These are phyloP conservation scores for Cryphonectria carpinicola DNA, from an alignment of 2,329 filamentous ascomycete genomes.

Conservation along the genomic window DNA sequence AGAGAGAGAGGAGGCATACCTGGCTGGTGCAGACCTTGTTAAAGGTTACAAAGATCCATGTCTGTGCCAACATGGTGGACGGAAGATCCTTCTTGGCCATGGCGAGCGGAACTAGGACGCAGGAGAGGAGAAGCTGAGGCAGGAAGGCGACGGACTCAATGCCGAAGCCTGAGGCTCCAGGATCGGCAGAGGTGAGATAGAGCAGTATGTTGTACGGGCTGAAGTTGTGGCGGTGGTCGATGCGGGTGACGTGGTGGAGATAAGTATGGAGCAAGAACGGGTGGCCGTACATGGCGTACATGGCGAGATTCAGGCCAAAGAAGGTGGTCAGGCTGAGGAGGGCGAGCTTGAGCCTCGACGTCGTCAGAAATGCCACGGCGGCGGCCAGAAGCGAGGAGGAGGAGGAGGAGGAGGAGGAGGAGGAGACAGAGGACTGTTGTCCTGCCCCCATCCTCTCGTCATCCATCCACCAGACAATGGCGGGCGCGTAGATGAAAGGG, in stretches of 20 bases:
- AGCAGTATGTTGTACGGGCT: conserved; percentile 93
- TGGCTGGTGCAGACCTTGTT: conserved; percentile 99
- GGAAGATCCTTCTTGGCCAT: conserved; percentile 82
- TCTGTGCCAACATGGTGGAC: conserved; percentile 88
- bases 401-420: not conserved
- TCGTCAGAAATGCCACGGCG: conserved; percentile 52
- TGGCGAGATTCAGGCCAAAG: conserved; percentile 70
- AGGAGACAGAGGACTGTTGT: not conserved
- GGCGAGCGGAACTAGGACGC: conserved; percentile 69
- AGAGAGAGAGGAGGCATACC: conserved; percentile 53
- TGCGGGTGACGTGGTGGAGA: conserved; percentile 87
- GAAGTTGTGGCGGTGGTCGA: conserved; percentile 98
- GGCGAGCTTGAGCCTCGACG: conserved; percentile 60
- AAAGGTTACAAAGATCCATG: conserved; percentile 94
- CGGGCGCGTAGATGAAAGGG: conserved; percentile 90
- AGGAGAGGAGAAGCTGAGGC: conserved; percentile 82
- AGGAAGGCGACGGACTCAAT: conserved; percentile 85
- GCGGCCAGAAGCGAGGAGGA: conserved; percentile 32
- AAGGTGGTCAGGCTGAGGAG: conserved; percentile 75
- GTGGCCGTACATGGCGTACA: conserved; percentile 78
- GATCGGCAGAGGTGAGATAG: conserved; percentile 76
- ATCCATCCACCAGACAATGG: conserved; percentile 82
- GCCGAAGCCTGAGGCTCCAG: conserved; percentile 43
- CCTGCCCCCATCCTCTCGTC: conserved; percentile 45
- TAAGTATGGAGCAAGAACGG: conserved; percentile 90